Base-by-base conservation (phyloP, 768 basidiomycete species). In the Chalciporus piperatus region DNA sequence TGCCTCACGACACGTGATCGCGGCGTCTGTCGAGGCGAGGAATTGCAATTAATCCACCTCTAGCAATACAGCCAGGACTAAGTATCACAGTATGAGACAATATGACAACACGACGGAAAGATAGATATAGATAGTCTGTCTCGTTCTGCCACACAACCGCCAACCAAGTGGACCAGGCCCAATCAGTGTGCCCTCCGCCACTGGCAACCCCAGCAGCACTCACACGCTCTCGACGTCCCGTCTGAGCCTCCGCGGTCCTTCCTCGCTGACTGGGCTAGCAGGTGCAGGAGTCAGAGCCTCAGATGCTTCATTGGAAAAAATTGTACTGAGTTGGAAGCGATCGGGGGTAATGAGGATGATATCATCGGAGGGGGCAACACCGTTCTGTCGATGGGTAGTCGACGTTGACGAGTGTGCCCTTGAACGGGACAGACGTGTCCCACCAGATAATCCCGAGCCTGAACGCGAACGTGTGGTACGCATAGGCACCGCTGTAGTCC, bases 1-100 rank as follows among this genome's bases (percentile, higher is more conserved):
- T n/a, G n/a, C n/a, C 12, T 13, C 41, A 16, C 13, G 14, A 10
- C 63, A 65, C 63, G 64, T 66, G 64, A 66, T 42, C 59, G 51
- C 46, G 58, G 46, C 20, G 45, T 25, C 22, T 13, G 23, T 40
- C 38, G 43, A 44, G 59, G 14, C 19, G 38, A 9, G 16, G 25
- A 54, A 30, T 30, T 30, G 28, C 13, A 10, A 46, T 40, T 41
- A 48, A 54, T 55, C 28, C 12, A 20, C 28, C 48, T 46, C 41
- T 22, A 22, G 22, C 22, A 22, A 22, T 16, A 46, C 17, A 19
- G 14, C 13, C 27, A 13, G 9, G 42, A 32, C 47, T 37, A 3
- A 50, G 9, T 28, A 1, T 17, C 28, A 38, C 35, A 37, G 35
- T 37, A 37, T 16, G n/a, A 37, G n/a, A n/a, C 35, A 37, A 3